Percentiles rank a stretch among this genome's conserved stretches.
Conservation (phyloP, 345 rosid species). For the Schrenkiella parvula region DNA sequence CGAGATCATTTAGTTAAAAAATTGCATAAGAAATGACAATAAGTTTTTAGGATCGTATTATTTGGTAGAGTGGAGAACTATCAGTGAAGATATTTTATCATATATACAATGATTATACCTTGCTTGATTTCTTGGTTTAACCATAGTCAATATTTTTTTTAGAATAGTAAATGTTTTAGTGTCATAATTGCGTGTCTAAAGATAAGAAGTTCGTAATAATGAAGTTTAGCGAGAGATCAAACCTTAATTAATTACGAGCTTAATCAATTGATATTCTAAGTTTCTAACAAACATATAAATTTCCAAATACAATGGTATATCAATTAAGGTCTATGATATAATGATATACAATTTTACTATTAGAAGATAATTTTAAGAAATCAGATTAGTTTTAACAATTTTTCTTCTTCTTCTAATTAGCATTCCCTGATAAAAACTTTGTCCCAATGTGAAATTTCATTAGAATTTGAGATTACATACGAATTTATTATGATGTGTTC, state of each 20-base stretch:
- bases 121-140: constrained; percentile 6
- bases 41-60: neutral
- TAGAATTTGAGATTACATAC: neutral
- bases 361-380: neutral
- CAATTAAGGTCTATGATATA: neutral
- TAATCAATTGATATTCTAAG: neutral
- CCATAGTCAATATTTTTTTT: neutral
- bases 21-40: neutral
- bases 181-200: constrained; percentile 21
- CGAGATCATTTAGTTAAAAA: neutral
- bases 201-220: constrained; percentile 15
- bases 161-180: neutral
- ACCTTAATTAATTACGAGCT: constrained; percentile 5
- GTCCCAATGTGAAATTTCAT: neutral
- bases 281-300: constrained; percentile 6
- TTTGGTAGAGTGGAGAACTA: constrained; percentile 2
- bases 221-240: constrained; percentile 2
- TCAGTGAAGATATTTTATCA: neutral
- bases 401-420: neutral
- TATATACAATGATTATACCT: constrained; percentile 5
- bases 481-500: neutral
- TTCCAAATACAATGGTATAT: neutral
- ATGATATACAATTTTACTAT: neutral
- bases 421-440: neutral
- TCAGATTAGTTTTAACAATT: neutral